Conservation (phyloP, 129 eudicot genomes). For the Calendula officinalis region DNA sequence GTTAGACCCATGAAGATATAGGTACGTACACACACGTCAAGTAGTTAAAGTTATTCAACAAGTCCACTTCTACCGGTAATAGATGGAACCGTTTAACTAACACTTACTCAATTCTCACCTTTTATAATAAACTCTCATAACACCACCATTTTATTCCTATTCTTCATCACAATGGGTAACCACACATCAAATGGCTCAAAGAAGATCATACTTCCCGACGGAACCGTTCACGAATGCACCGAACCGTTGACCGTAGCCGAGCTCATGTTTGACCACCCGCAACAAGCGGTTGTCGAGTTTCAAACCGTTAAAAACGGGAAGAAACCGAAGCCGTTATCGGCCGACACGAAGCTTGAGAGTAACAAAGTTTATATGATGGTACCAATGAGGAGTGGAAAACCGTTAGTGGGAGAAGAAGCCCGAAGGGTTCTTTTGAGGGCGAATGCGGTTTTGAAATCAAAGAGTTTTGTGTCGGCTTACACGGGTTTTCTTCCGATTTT, state of each 20-base stretch:
- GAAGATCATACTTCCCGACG: slow-evolving; percentile 59
- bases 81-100: slow-evolving; percentile 92
- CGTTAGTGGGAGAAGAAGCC: slow-evolving; percentile 51
- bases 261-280: slow-evolving; percentile 70
- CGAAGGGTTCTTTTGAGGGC: slow-evolving; percentile 40
- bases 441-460: slow-evolving; percentile 31
- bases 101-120: slow-evolving; percentile 27
- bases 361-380: slow-evolving; percentile 64
- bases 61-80: slow-evolving; percentile 46
- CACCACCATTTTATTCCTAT: slow-evolving; percentile 1
- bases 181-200: slow-evolving; percentile 36
- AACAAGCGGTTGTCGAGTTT: slow-evolving; percentile 66
- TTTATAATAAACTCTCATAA: slow-evolving; percentile 5
- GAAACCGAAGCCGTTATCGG: slow-evolving; percentile 60
- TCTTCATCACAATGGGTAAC: slow-evolving; percentile 55
- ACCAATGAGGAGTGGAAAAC: slow-evolving; percentile 53
- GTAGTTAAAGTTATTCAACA: slow-evolving; percentile 33
- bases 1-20: slow-evolving; percentile 19
- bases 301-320: slow-evolving; percentile 3
- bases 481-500: slow-evolving; percentile 57
- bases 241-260: slow-evolving; percentile 68
- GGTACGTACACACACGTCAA: slow-evolving; percentile 20
- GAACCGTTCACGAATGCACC: slow-evolving; percentile 50
- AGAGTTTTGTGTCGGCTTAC: slow-evolving; percentile 31
- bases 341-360: slow-evolving; percentile 58